Base-by-base conservation (phyloP, 2,329 filamentous ascomycete genomes). In the Orbilia oligospora region DNA sequence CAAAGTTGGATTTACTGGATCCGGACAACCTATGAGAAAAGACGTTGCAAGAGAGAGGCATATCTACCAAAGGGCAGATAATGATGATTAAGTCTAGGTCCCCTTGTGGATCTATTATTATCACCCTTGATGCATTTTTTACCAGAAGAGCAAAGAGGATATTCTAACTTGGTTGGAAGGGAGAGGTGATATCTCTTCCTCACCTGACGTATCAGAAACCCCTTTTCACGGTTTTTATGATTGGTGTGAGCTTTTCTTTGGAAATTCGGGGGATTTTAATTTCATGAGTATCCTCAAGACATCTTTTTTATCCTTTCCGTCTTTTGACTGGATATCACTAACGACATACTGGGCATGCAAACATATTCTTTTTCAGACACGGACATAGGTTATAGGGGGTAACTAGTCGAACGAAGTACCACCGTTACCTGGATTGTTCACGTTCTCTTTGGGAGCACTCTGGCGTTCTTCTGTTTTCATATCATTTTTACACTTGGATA, bases 1-100 rank as follows among this genome's bases (percentile, higher is more conserved):
- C 8, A 5, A 81, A 97, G 96, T 99, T 83, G 96, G 96, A 38
- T 97, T 99, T 83, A 97, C 93, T 8, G 96, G 96, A 80, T 97
- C 94, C 69, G 96, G 96, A 76, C 93, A 97, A 85, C 89, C 92
- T 81, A 98, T 98, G 96, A 92, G 94, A 82, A 97, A 97, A 85
- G 96, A 97, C 83, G 90, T 90, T 58, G 70, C 70, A 14, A 89
- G 94, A 83, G 91, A 89, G 84, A 91, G 93, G 82, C 93, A 97
- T 83, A 91, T 96, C 81, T 97, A 97, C 85, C 88, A 91, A 81
- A 90, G 89, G 82, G 91, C 92, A 70, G 92, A 94, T 76, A 87
- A 92, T 83, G 91, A 92, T 86, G 90, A 87, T 79, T 79, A 73
- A 79, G 75, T 73, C 65, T 63, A 71, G 73, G 66, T 77, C 73